Conservation (phyloP, 768 basidiomycete species). For the Cystofilobasidium macerans region DNA sequence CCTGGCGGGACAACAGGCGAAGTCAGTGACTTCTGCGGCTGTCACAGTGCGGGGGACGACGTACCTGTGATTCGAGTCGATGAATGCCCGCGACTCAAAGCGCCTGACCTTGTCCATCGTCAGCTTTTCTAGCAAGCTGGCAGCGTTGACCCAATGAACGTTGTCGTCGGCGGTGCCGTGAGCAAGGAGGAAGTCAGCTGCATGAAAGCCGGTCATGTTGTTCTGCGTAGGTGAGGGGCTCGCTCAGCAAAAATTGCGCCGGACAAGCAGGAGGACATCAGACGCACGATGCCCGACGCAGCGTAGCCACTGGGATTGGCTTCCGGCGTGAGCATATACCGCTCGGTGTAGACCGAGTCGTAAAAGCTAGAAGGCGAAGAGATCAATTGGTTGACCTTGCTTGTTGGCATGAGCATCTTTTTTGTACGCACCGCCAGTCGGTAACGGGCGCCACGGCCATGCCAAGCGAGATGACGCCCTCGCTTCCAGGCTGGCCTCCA, state of each 20-base stretch:
- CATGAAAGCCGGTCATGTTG: slow-evolving; percentile 70
- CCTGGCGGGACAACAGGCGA: slow-evolving; percentile 43
- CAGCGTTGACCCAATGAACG: slow-evolving; percentile 85
- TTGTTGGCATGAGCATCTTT: too few relatives aligned
- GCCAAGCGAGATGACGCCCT: slow-evolving; percentile 64
- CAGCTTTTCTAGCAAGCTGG: slow-evolving; percentile 85
- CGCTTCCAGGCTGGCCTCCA: slow-evolving; percentile 36
- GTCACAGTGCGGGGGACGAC: too few relatives aligned
- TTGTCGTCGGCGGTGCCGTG: slow-evolving; percentile 1
- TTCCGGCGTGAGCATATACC: slow-evolving; percentile 81
- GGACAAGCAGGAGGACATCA: too few relatives aligned
- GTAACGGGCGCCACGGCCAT: slow-evolving; percentile 91
- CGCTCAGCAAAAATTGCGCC: too few relatives aligned
- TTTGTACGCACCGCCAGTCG: slow-evolving; percentile 68
- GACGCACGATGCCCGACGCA: slow-evolving; percentile 74
- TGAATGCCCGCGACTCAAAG: slow-evolving; percentile 83
- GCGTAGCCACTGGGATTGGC: slow-evolving; percentile 77
- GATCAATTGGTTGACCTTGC: not conserved
- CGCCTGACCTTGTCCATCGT: slow-evolving; percentile 61
- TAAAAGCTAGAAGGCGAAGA: slow-evolving; percentile 29
- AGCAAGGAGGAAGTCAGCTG: not conserved
- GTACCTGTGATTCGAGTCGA: slow-evolving; percentile 50
- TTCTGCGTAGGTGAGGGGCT: too few relatives aligned
- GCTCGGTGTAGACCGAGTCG: slow-evolving; percentile 93
- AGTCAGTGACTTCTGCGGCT: not conserved